phyloP scores from a whole-genome alignment of 352 stramenopile species.

The Phytophthora foliorum region DNA sequence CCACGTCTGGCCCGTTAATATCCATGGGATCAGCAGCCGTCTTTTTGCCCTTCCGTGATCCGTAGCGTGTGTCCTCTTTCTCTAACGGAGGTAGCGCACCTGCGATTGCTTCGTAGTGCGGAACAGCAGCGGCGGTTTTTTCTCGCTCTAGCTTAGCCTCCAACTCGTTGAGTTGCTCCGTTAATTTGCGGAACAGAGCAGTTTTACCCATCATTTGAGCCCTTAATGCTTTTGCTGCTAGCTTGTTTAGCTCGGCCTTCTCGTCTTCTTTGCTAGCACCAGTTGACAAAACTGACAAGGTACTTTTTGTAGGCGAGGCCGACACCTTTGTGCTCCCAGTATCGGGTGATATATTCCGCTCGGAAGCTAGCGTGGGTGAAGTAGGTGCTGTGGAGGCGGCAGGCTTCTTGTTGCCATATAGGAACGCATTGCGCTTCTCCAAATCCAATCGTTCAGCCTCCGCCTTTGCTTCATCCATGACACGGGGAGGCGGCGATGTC shows the following conservation, averaged over 20 bases:
- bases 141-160: conserved; percentile 68
- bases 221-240: conserved; percentile 78
- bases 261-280: conserved; percentile 30
- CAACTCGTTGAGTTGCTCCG: conserved; percentile 83
- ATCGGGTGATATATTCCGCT: conserved; percentile 3
- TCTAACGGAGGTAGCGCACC: conserved; percentile 74
- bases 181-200: conserved; percentile 75
- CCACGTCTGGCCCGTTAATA: conserved; percentile 24
- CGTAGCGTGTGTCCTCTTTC: conserved; percentile 72
- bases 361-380: neutral
- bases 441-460: conserved; percentile 51
- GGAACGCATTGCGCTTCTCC: conserved; percentile 65
- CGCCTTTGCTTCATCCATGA: conserved; percentile 40
- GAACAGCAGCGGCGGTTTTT: conserved; percentile 48
- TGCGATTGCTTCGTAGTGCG: conserved; percentile 68
- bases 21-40: conserved; percentile 33
- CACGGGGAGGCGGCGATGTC: neutral
- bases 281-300: conserved; percentile 2
- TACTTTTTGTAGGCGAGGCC: conserved; percentile 13
- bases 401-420: conserved; percentile 57
- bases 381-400: neutral
- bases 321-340: neutral
- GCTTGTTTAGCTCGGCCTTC: conserved; percentile 77
- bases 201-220: conserved; percentile 90
- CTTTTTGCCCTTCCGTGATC: conserved; percentile 76